A percentile compares a stretch with the other conserved stretches of the same genome.
Evolutionary conservation across 106 monocot species (phyloP).

Genomic region (Amphibolis antarctica): DNA sequence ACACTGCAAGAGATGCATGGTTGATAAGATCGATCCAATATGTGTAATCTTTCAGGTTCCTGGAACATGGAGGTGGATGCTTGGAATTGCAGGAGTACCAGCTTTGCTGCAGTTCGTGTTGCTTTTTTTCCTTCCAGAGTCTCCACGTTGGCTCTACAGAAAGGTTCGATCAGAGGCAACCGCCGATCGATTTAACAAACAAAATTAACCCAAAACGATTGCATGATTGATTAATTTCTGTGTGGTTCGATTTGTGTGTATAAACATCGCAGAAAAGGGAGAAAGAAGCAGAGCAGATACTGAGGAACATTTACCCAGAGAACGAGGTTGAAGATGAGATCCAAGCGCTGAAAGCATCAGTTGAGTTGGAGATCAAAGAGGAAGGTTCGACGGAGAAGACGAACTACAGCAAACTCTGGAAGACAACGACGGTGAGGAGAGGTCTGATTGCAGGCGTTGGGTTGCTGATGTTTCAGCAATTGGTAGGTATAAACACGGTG

Average conservation of each 20-base stretch:
- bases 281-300: conserved; percentile 48
- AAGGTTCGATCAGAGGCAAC: no score
- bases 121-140: conserved; percentile 62
- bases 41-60: conserved; percentile 34
- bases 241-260: not conserved
- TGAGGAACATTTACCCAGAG: conserved; percentile 50
- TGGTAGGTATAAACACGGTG: conserved; percentile 86
- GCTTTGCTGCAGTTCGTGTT: conserved; percentile 51
- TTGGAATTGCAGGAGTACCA: conserved; percentile 67
- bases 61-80: conserved; percentile 94
- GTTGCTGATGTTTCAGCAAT: conserved; percentile 75
- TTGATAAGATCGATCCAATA: no score
- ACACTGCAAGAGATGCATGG: no score
- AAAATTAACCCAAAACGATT: no score
- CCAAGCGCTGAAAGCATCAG: conserved; percentile 45
- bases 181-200: no score
- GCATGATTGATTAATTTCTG: not conserved
- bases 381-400: conserved; percentile 40
- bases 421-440: conserved; percentile 53
- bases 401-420: conserved; percentile 36
- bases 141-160: conserved; percentile 76
- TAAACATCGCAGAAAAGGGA: conserved; percentile 31
- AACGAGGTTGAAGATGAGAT: conserved; percentile 56
- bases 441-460: conserved; percentile 69
- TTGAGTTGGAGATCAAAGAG: conserved; percentile 40